Conservation (phyloP, 176 grass and related monocot species). For the Avena insularis region DNA sequence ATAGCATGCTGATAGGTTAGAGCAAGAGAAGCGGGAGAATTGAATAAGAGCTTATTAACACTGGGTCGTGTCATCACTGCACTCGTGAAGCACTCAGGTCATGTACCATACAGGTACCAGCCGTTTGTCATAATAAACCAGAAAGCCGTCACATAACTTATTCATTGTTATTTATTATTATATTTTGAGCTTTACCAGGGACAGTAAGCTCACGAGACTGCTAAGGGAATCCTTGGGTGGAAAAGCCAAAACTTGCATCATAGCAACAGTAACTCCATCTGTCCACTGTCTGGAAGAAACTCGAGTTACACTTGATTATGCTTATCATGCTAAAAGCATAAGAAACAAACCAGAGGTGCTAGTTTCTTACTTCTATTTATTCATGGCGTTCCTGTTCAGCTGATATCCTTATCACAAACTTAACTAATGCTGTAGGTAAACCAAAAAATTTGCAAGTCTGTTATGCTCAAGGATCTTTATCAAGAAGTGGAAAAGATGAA, state of each 20-base stretch:
- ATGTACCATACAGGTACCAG: constrained; percentile 80
- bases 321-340: constrained; percentile 85
- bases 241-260: constrained; percentile 95
- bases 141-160: neutral
- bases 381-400: constrained; percentile 1
- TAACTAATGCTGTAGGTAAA: constrained; percentile 64
- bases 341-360: constrained; percentile 86
- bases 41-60: constrained; percentile 95
- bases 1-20: constrained; percentile 63
- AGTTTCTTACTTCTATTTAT: constrained; percentile 43
- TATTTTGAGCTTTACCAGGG: constrained; percentile 61
- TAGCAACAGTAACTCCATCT: constrained; percentile 90
- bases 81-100: constrained; percentile 79
- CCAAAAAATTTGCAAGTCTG: constrained; percentile 71
- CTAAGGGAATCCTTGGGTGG: constrained; percentile 95
- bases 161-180: constrained; percentile 32
- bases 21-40: constrained; percentile 89
- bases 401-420: constrained; percentile 31
- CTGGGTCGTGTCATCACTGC: constrained; percentile 90
- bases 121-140: constrained; percentile 29
- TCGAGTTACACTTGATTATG: constrained; percentile 89
- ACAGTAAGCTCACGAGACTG: constrained; percentile 89
- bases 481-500: constrained; percentile 93
- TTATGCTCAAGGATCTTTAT: constrained; percentile 77
- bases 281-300: constrained; percentile 81